Percentiles rank a stretch among this genome's conserved stretches.
Conservation (phyloP, 106 monocot species). For the Dactylorhiza incarnata region DNA sequence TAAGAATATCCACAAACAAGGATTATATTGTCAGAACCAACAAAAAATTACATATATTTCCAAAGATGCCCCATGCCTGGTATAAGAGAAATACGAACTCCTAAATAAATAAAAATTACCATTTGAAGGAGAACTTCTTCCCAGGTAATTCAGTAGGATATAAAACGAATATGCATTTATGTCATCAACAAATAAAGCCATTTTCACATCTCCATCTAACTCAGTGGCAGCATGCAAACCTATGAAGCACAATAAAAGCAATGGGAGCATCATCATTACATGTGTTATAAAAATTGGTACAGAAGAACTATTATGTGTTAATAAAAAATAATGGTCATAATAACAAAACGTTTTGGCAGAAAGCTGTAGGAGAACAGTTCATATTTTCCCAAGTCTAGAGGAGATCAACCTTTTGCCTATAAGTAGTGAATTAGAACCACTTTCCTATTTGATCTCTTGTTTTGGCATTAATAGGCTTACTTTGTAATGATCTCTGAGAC, state of each 20-base stretch:
- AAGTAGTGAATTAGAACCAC: not conserved
- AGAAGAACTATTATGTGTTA: not conserved
- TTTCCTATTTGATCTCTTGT: not conserved
- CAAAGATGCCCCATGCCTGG: not conserved
- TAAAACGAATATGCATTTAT: constrained; percentile 82
- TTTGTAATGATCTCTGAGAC: too few species aligned
- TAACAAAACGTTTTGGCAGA: not conserved
- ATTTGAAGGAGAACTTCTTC: constrained; percentile 74
- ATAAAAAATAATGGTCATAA: not conserved
- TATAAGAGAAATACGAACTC: not conserved
- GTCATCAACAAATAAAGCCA: constrained; percentile 64
- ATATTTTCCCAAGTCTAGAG: not conserved
- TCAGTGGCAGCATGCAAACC: constrained; percentile 45
- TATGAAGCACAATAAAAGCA: constrained; percentile 12
- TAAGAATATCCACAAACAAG: not conserved
- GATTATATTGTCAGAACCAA: not conserved
- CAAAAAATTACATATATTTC: not conserved
- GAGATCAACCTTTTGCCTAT: not conserved
- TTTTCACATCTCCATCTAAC: constrained; percentile 58
- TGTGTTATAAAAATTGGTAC: not conserved
- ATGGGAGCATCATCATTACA: constrained; percentile 1
- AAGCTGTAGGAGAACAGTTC: not conserved
- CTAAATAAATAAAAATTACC: constrained; percentile 31
- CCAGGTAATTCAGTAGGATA: constrained; percentile 64
- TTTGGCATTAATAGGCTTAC: too few species aligned